Evolutionary conservation across 371 early-diverging fungal species (phyloP), one percentile per base, ranked within the genome.

Genomic region (Mucor piriformis): DNA sequence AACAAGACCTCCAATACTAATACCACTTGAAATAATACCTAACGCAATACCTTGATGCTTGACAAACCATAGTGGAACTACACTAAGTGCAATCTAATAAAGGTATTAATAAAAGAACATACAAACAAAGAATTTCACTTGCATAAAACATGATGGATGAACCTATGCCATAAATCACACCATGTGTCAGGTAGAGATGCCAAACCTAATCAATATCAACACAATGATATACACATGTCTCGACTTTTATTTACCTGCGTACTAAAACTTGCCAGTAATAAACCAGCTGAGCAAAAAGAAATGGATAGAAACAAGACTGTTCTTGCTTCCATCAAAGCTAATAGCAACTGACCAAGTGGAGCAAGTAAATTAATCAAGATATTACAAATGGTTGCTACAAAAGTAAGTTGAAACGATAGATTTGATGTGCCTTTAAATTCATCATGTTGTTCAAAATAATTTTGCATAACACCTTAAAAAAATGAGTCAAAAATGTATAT

Each of bases 1-100:
- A 12, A 83, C 78, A 3, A 92, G 74, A 0, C 92, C 92, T 25
- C 93, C 93, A 42, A 90, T 69, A n/a, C 91, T 89, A 4, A 83
- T 74, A 10, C 92, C 94, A 62, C 89, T 74, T 18, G 87, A 82
- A 12, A 87, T 81, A 8, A 92, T 75, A 0, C 93, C 95, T 0
- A 87, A 81, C 11, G 90, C 93, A 44, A 93, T 47, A 0, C 89
- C 89, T 12, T 87, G 82, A 21, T 72, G 53, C 16, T 79, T 80
- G 12, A 54, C 57, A 68, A 92, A 93, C 87, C 89, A 93, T 58
- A 87, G 87, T 0, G 88, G 68, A 7, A 72, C 57, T 16, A 59
- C 57, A 20, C 50, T 62, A 18, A 72, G 13, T 13, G 64, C 59
- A 42, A 68, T 53, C 71, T 71, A 12, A 11, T 11, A 37, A 37